These are phyloP conservation scores for Puccinia hordei DNA, from an alignment of 1,284 basidiomycete species.

Conservation along the genomic window DNA sequence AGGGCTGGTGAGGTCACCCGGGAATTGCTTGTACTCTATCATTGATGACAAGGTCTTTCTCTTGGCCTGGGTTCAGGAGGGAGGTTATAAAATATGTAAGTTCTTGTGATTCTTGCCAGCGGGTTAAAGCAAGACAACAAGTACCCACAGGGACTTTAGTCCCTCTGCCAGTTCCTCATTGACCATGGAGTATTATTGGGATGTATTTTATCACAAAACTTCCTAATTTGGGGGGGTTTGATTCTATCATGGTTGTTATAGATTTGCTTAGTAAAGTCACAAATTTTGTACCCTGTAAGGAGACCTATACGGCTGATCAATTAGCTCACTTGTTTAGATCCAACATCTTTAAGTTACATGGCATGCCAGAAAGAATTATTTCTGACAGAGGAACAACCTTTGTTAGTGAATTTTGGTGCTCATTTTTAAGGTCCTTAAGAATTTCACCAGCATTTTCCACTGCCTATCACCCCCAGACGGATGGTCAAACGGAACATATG, in stretches of 20 bases:
- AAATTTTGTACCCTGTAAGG: slow-evolving; percentile 26
- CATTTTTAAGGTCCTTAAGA: too few relatives aligned
- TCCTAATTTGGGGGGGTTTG: background rate
- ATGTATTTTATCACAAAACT: slow-evolving; percentile 44
- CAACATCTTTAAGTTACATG: slow-evolving; percentile 3
- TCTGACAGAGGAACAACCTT: slow-evolving; percentile 1
- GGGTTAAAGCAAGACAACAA: slow-evolving; percentile 55
- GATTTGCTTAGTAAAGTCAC: slow-evolving; percentile 1
- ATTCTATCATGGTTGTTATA: slow-evolving; percentile 27
- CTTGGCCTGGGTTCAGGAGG: slow-evolving; percentile 7
- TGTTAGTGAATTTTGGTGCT: too few relatives aligned
- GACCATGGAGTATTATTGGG: background rate
- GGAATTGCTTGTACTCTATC: slow-evolving; percentile 3
- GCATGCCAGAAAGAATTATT: slow-evolving; percentile 21
- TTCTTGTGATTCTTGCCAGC: slow-evolving; percentile 59
- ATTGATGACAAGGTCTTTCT: slow-evolving; percentile 14
- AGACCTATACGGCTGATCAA: background rate
- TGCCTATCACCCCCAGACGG: too few relatives aligned
- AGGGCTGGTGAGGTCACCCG: too few relatives aligned
- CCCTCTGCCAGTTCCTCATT: too few relatives aligned
- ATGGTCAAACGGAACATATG: background rate
- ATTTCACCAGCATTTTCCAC: too few relatives aligned
- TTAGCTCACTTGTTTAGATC: background rate
- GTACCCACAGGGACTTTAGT: too few relatives aligned
- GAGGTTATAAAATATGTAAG: background rate